Evolutionary conservation across 1,284 basidiomycete genomes (phyloP), one percentile per base, ranked within the genome.

Genomic region (Salmacisia buchloeana): DNA sequence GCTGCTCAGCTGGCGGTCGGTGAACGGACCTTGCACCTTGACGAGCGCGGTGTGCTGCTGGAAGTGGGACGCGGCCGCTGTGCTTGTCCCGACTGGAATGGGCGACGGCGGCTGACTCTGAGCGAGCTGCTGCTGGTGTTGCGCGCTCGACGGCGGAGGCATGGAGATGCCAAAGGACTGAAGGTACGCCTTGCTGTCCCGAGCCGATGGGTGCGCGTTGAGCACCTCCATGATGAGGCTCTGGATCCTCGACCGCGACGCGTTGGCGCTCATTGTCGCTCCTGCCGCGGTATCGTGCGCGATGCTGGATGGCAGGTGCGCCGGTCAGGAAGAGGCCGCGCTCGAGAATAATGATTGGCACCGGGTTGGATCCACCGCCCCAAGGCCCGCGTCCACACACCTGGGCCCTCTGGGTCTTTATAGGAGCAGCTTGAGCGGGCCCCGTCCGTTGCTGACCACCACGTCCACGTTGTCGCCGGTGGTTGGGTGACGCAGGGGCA

Each of bases 181-280:
- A 15, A 97, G 85, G 81, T 97, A 98, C 0, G 88, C 87, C 64
- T 88, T 88, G 41, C 92, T 90, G 81, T 98, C 96, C 71, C 96
- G 85, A 62, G 89, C 82, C 1, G 94, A 97, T 9, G 96, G 94
- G 66, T 92, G 92, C 38, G 96, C 90, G 69, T 90, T 88, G 61
- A 99, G 85, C 73, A 99, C 90, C 57, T 92, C 94, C 60, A 98
- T 83, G 79, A 99, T 94, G 77, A 99, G 94, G 77, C 97, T 94
- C 93, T 98, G 79, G 65, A 75, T 86, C 83, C 9, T 84, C 84
- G 5, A 92, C 92, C 81, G 93, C 91, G 1, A 88, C 78, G 88
- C 91, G 94, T 80, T 96, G 96, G 31, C 92, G 85, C 29, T 91
- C 90, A 80, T 97, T 92, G 23, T n/a, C 41, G 41, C 41, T n/a